Evolutionary conservation across 176 grass and related monocot species (phyloP), one percentile per base, ranked within the genome.

Genomic region (Luzula sylvatica): DNA sequence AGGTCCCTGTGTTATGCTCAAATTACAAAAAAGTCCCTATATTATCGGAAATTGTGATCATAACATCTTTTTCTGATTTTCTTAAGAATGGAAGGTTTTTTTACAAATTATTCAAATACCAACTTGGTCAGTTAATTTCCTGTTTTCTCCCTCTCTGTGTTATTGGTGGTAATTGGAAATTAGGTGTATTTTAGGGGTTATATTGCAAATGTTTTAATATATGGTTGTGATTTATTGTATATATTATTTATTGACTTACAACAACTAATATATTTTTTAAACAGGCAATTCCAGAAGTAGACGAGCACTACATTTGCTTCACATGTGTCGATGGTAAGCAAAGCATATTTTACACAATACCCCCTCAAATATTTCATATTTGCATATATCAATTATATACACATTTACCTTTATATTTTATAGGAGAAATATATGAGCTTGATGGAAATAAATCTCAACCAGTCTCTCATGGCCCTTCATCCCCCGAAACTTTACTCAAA

Each of bases 251-350:
- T 21, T 65, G 3, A 32, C 8, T 32, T 32, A 32, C 29, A 32
- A 32, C 3, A 32, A n/a, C n/a, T n/a, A 32, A 32, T 32, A 32
- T 32, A 38, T 64, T 64, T 38, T 17, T 38, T 66, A 15, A 55
- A 40, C 60, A 95, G 89, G 79, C 83, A 15, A 81, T 55, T 58
- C 69, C 75, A 55, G 69, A 76, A 20, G 89, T 95, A 19, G 55
- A 75, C 19, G 76, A 95, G 62, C 83, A 88, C 61, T 88, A 85
- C 53, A 76, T 88, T 61, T 95, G 89, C 61, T 95, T 88, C 59
- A 78, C 89, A 26, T 95, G 80, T 55, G 80, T 88, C 45, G 89
- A 95, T 72, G 89, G 83, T 95, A 85, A 3, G 65, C 41, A 22
- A 28, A 8, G 25, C 17, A 11, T 15, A 40, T 16, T 39, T 29